Evolutionary conservation across 2,329 filamentous ascomycete genomes (phyloP), one percentile per base, ranked within the genome.

Genomic region (Diplodia corticola): DNA sequence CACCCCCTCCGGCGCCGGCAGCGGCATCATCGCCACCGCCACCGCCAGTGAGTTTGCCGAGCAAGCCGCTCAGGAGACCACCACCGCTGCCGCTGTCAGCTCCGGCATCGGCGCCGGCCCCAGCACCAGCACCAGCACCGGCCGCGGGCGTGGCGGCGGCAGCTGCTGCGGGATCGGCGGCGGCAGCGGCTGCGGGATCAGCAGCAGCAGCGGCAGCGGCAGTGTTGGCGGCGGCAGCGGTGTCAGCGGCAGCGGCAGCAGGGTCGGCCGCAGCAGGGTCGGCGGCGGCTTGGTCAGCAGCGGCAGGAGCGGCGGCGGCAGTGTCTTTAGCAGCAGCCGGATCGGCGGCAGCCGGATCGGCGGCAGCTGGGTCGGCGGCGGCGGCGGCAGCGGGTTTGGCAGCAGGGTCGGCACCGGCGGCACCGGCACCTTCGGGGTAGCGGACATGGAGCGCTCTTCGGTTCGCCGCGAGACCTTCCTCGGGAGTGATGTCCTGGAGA

Each of bases 381-480:
- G 37, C 26, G 22, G 15, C 22, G 9, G 37, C 55, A 1, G 37
- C 37, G 9, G 30, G 15, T 7, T 46, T 17, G 9, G 24, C 24
- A 13, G 49, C 49, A 51, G 24, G 28, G 28, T 28, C 26, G 12
- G 35, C 35, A 12, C 12, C 54, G 5, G 33, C 54, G 2, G 37
- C 55, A 30, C 37, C 55, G 4, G 55, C 55, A 4, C 35, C 37
- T 5, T 22, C 22, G 1, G 37, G 55, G 55, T 46, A 60, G 17
- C 55, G 55, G 55, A 40, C 55, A 30, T 40, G 55, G 20, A 60
- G 55, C 2, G 55, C 55, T 22, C 28, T 13, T 12, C 55, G 55
- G 55, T 60, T 60, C 15, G 55, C 55, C 15, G 46, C 55, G 17
- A 60, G n/a, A 15, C 40, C 55, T 40, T 60, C 28, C 24, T 60